These are phyloP conservation scores for Gilbertella persicaria DNA, from an alignment of 371 early-diverging fungal species.

Conservation along the genomic window DNA sequence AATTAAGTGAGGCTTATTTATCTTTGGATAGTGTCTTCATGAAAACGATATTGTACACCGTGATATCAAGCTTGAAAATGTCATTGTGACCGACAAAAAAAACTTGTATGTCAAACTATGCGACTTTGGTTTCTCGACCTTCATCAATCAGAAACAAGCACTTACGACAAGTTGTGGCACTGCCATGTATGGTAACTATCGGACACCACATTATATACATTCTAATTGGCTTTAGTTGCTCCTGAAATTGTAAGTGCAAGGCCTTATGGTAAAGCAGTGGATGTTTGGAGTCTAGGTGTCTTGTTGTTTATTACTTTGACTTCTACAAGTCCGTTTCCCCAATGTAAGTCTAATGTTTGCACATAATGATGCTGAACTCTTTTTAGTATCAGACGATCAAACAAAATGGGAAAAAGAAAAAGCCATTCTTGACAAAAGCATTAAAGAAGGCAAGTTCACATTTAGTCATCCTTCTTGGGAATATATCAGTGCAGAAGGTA, in stretches of 20 bases:
- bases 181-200: conserved; percentile 21
- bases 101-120: conserved; percentile 15
- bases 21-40: conserved; percentile 56
- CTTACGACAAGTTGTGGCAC: conserved; percentile 21
- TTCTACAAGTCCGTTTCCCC: conserved; percentile 41
- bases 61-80: conserved; percentile 75
- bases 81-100: conserved; percentile 47
- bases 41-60: conserved; percentile 73
- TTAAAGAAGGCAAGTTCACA: conserved; percentile 4
- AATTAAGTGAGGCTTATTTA: background rate
- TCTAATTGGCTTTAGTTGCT: conserved; percentile 42
- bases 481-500: conserved; percentile 12
- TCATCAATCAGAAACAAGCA: background rate
- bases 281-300: conserved; percentile 98
- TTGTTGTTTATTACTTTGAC: conserved; percentile 91
- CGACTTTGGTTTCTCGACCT: conserved; percentile 21
- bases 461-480: conserved; percentile 12
- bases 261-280: conserved; percentile 93
- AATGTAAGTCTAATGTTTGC: background rate
- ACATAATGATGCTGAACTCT: background rate
- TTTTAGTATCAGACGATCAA: background rate
- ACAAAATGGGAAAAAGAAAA: conserved; percentile 2
- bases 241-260: conserved; percentile 86
- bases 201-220: background rate
- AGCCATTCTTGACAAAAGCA: background rate